Evolutionary conservation across 192 early-diverging fungal species (phyloP).

Genomic region (Kappamyces sp.): DNA sequence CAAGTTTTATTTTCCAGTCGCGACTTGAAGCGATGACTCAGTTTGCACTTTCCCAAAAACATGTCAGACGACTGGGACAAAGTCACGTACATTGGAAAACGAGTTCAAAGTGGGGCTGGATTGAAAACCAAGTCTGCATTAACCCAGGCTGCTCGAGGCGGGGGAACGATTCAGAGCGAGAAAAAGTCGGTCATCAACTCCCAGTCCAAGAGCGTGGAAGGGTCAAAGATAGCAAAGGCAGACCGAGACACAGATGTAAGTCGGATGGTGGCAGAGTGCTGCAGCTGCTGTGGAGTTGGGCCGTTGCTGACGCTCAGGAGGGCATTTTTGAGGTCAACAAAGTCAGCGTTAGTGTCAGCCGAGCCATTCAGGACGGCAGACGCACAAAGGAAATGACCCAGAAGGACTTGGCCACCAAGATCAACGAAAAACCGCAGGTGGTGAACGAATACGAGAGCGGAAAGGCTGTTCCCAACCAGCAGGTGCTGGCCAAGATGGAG

Average conservation of each 20-base stretch:
- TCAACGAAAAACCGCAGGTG: slow-evolving; percentile 90
- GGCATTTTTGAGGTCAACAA: slow-evolving; percentile 40
- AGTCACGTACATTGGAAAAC: too few relatives aligned
- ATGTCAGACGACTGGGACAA: too few relatives aligned
- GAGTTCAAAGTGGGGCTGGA: too few relatives aligned
- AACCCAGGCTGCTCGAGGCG: slow-evolving; percentile 69
- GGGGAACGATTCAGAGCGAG: slow-evolving; percentile 64
- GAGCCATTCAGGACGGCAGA: slow-evolving; percentile 79
- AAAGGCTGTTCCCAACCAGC: slow-evolving; percentile 78
- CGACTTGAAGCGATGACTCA: too few relatives aligned
- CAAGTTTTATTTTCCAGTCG: too few relatives aligned
- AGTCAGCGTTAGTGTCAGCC: slow-evolving; percentile 65
- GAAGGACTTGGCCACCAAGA: slow-evolving; percentile 79
- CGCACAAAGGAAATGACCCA: slow-evolving; percentile 72
- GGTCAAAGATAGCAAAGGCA: slow-evolving; percentile 70
- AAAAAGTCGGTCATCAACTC: slow-evolving; percentile 55
- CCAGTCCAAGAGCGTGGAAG: slow-evolving; percentile 34
- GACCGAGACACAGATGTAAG: slow-evolving; percentile 80
- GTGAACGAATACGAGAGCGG: slow-evolving; percentile 89
- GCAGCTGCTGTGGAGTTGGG: not conserved
- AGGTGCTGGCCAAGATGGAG: slow-evolving; percentile 86
- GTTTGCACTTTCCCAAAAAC: too few relatives aligned
- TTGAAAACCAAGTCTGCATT: slow-evolving; percentile 52
- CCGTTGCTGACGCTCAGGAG: not conserved
- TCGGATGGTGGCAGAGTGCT: not conserved